A percentile compares a stretch with the other conserved stretches of the same genome.
Conservation (phyloP, 495 filamentous ascomycete species). For the Penicillium coffeae region DNA sequence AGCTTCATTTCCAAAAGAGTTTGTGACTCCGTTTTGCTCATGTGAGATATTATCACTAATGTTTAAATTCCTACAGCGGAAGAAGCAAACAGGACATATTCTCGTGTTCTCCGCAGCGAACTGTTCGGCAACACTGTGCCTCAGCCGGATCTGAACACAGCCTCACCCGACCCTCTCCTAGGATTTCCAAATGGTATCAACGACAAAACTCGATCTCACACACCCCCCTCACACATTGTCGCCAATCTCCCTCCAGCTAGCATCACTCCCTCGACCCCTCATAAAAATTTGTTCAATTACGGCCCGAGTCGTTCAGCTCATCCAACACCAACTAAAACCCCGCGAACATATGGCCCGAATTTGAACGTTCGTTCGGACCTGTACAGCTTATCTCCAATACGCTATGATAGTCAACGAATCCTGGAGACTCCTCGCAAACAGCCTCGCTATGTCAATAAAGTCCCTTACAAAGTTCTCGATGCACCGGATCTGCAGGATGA, state of each 20-base stretch:
- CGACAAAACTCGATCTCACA: conserved; percentile 72
- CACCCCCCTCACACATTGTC: conserved; percentile 69
- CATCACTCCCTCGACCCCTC: conserved; percentile 87
- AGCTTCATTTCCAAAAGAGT: conserved; percentile 94
- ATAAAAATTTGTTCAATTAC: conserved; percentile 96
- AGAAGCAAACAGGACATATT: conserved; percentile 90
- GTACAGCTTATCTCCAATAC: conserved; percentile 89
- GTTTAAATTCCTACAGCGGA: conserved; percentile 60
- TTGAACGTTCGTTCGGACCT: conserved; percentile 84
- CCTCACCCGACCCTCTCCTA: conserved; percentile 60
- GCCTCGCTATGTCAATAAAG: conserved; percentile 85
- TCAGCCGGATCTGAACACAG: conserved; percentile 64
- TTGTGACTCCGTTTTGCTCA: conserved; percentile 28
- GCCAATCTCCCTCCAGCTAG: conserved; percentile 61
- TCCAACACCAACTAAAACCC: conserved; percentile 83
- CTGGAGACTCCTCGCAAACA: conserved; percentile 84
- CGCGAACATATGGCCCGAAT: conserved; percentile 81
- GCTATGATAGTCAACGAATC: conserved; percentile 85
- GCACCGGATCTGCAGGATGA: conserved; percentile 95
- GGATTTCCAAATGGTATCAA: conserved; percentile 56
- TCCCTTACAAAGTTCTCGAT: conserved; percentile 96
- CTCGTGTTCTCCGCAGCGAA: conserved; percentile 81
- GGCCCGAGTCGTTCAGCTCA: conserved; percentile 76
- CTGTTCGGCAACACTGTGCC: conserved; percentile 87
- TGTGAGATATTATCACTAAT: conserved; percentile 21